Base-by-base conservation (phyloP, 1,284 basidiomycete species). In the Sanguinoderma infundibulare region DNA sequence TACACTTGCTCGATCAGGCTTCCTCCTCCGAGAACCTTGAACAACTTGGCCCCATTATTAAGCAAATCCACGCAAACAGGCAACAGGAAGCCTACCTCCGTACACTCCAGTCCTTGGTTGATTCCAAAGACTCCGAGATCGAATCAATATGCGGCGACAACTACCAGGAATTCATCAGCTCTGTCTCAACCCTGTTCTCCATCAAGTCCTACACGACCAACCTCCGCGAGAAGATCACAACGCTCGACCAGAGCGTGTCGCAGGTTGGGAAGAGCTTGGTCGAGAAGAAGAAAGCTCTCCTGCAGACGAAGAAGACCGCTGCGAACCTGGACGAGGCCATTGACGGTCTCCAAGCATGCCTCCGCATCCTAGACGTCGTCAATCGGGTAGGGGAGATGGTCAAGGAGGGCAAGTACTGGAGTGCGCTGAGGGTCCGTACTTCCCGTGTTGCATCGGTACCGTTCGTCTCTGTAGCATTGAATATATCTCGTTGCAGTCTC, bases 101-200 rank as follows among this genome's bases (percentile, higher is more conserved):
- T 49, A 94, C 91, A 44, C 81, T 98, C 53, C 91, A 95, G 69
- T 83, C 81, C 20, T 93, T 98, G 70, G 92, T 98, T 53, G 87
- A 92, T 70, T 88, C 95, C 66, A 98, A 98, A 78, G 98, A 99
- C 74, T 83, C 85, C 60, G 96, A 99, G 77, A 99, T 99, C 72
- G 95, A 98, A 79, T 87, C 86, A 62, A 96, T 98, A 77, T 99
- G 98, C 77, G 87, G 91, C 61, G 91, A 92, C 69, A 98, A 98
- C 75, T 98, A 99, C 74, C 94, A 97, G 79, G 98, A 99, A 75
- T 99, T 99, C 73, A 95, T 98, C 26, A 90, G 91, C 24, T 98
- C 96, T 8, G 96, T 98, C 9, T 95, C 96, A 35, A 98, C 96
- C 4, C 82, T 99, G 57, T 91, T 98, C 75, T 94, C 92, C 52